A percentile compares a stretch with the other conserved stretches of the same genome.
Evolutionary conservation across 345 rosid species (phyloP).

Genomic region (Hypericum androsaemum): DNA sequence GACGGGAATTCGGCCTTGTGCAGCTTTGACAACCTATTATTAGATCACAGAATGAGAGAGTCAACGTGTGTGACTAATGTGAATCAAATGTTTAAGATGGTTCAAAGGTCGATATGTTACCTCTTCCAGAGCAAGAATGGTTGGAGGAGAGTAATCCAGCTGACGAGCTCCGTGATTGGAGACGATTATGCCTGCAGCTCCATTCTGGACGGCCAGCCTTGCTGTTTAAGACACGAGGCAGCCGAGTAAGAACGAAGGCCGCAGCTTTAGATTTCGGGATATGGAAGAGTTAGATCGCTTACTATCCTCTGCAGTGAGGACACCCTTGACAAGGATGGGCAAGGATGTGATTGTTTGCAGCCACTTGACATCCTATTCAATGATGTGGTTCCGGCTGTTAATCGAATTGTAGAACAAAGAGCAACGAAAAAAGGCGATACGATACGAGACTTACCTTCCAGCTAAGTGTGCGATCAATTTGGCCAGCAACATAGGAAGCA

Average conservation of each 20-base stretch:
- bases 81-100: not conserved
- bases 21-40: slow-evolving; percentile 75
- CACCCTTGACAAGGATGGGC: slow-evolving; percentile 93
- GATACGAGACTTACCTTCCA: slow-evolving; percentile 63
- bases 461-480: slow-evolving; percentile 68
- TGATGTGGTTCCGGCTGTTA: no score
- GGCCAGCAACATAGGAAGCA: slow-evolving; percentile 84
- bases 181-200: slow-evolving; percentile 87
- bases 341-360: slow-evolving; percentile 80
- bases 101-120: slow-evolving; percentile 19
- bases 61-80: not conserved
- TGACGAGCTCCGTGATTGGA: slow-evolving; percentile 97
- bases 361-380: slow-evolving; percentile 72
- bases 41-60: not conserved
- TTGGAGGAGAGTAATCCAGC: slow-evolving; percentile 84
- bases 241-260: not conserved
- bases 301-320: slow-evolving; percentile 87
- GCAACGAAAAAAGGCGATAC: no score
- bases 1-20: slow-evolving; percentile 74
- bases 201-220: slow-evolving; percentile 49
- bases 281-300: slow-evolving; percentile 16
- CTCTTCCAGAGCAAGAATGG: slow-evolving; percentile 85
- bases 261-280: not conserved
- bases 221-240: slow-evolving; percentile 29
- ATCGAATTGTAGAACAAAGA: no score